These are phyloP conservation scores for Aspergillus homomorphus DNA, from an alignment of 495 filamentous ascomycete genomes.

Conservation along the genomic window DNA sequence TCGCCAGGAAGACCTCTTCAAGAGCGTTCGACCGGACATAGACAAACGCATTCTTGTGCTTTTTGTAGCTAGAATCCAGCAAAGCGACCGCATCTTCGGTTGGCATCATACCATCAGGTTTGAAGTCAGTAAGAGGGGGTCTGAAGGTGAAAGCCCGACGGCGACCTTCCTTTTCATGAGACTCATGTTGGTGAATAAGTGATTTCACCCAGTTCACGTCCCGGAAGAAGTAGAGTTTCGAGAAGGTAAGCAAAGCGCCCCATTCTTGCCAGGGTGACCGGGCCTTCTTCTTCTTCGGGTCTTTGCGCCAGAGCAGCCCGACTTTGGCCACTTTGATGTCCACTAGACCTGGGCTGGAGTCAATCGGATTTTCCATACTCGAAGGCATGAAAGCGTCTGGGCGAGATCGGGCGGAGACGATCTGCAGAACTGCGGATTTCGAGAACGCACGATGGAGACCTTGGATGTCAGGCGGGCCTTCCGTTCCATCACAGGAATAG, in stretches of 20 bases:
- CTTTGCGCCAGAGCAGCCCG: constrained; percentile 92
- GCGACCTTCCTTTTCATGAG: constrained; percentile 59
- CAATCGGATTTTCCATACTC: constrained; percentile 77
- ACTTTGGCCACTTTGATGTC: constrained; percentile 98
- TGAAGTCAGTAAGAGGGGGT: constrained; percentile 86
- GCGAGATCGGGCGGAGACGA: constrained; percentile 85
- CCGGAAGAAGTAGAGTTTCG: constrained; percentile 94
- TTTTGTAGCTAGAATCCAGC: constrained; percentile 81
- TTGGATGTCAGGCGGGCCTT: constrained; percentile 66
- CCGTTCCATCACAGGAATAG: constrained; percentile 81
- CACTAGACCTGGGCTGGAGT: constrained; percentile 88
- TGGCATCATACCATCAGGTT: constrained; percentile 86
- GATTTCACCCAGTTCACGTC: constrained; percentile 90
- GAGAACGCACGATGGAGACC: constrained; percentile 83
- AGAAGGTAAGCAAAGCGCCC: constrained; percentile 91
- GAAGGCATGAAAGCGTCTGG: constrained; percentile 94
- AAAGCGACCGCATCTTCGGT: constrained; percentile 89
- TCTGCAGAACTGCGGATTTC: constrained; percentile 86
- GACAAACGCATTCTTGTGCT: constrained; percentile 93
- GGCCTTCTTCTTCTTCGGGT: constrained; percentile 88
- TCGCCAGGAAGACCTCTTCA: constrained; percentile 88
- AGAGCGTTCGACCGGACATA: constrained; percentile 85
- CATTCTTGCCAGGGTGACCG: constrained; percentile 98
- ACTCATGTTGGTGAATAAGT: constrained; percentile 80
- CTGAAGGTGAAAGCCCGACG: constrained; percentile 72